Percentiles rank a stretch among this genome's conserved stretches.
Conservation (phyloP, 148 eudicot species). For the Nyssa sinensis region DNA sequence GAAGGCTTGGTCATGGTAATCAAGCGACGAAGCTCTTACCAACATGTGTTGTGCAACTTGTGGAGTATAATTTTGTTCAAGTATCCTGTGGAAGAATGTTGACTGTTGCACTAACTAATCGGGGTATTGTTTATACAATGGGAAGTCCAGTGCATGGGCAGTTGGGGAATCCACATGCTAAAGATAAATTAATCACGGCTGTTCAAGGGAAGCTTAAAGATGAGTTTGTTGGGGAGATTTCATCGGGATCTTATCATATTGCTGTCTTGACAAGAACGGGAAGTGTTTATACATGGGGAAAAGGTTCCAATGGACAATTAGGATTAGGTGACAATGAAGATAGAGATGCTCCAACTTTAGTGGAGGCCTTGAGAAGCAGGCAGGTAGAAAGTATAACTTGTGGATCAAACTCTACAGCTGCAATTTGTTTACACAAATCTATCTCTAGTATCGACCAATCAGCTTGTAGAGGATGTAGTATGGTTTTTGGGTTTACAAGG, state of each 20-base stretch:
- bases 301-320: conserved; percentile 42
- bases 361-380: conserved; percentile 32
- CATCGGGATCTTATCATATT: conserved; percentile 34
- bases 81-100: conserved; percentile 37
- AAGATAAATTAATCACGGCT: conserved; percentile 27
- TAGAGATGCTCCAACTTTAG: conserved; percentile 32
- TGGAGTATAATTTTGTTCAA: conserved; percentile 35
- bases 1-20: conserved; percentile 41
- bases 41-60: conserved; percentile 31
- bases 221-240: conserved; percentile 33
- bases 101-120: conserved; percentile 28
- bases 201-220: conserved; percentile 39
- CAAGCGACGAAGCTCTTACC: conserved; percentile 35
- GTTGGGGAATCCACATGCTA: conserved; percentile 33
- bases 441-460: conserved; percentile 32
- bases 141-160: conserved; percentile 42
- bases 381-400: conserved; percentile 36
- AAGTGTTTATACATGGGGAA: conserved; percentile 43
- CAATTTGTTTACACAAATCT: conserved; percentile 39
- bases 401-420: conserved; percentile 40
- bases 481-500: conserved; percentile 33
- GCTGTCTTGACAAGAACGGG: conserved; percentile 35
- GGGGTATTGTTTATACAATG: conserved; percentile 38
- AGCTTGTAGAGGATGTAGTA: conserved; percentile 35
- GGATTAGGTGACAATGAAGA: conserved; percentile 37